These are phyloP conservation scores for Cryptosporidium canis DNA, from an alignment of 169 alveolate genomes.

Conservation along the genomic window DNA sequence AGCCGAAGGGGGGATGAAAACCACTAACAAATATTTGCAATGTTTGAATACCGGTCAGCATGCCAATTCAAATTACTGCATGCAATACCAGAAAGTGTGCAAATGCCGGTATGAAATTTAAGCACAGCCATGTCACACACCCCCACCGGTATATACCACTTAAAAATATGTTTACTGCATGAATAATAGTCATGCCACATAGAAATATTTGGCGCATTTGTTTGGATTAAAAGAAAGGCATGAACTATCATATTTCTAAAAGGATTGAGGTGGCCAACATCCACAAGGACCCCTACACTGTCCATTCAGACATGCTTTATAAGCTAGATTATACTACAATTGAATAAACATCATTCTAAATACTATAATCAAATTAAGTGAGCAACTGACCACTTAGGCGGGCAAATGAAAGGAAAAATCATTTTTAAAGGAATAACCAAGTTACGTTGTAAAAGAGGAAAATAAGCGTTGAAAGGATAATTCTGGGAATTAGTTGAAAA, in stretches of 20 bases:
- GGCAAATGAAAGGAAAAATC: neutral
- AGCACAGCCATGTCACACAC: neutral
- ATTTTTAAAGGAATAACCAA: neutral
- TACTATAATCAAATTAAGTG: neutral
- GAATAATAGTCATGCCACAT: too few relatives aligned
- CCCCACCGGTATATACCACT: neutral
- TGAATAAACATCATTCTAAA: too few relatives aligned
- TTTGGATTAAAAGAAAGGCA: too few relatives aligned
- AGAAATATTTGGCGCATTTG: too few relatives aligned
- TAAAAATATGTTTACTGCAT: neutral
- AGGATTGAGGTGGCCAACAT: too few relatives aligned
- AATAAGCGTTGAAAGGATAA: neutral
- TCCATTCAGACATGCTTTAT: too few relatives aligned
- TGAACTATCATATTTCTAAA: too few relatives aligned
- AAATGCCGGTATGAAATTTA: neutral
- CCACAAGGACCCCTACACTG: too few relatives aligned
- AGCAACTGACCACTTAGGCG: conserved; percentile 13
- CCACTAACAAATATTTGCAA: neutral
- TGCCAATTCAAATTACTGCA: neutral
- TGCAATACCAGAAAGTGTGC: neutral
- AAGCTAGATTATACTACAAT: too few relatives aligned
- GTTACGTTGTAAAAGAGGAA: conserved; percentile 4
- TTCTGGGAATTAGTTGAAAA: neutral
- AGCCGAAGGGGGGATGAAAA: neutral
- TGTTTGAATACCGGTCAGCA: neutral